phyloP scores from a whole-genome alignment of 2,329 filamentous ascomycete species.

The Aspergillus eucalypticola region DNA sequence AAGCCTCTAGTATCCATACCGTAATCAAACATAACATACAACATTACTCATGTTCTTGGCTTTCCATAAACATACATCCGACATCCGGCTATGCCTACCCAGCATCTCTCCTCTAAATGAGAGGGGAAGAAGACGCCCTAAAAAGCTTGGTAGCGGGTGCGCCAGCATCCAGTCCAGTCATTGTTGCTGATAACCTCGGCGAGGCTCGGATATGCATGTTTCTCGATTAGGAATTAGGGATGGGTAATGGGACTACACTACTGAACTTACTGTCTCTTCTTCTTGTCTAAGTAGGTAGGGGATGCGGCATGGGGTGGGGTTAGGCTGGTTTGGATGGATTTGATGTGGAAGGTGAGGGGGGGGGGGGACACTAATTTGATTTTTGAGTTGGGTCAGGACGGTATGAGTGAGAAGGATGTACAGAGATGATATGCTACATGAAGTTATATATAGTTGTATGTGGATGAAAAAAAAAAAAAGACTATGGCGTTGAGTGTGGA shows the following conservation, averaged over 20 bases:
- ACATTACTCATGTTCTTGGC: no score
- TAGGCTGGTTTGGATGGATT: not conserved
- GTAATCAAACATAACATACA: not conserved
- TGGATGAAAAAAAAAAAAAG: no score
- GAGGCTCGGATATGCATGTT: constrained; percentile 14
- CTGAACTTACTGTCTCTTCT: no score
- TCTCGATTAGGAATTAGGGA: constrained; percentile 13
- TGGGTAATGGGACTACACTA: not conserved
- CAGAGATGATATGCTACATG: no score
- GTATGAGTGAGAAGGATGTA: rapidly evolving
- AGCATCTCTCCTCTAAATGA: no score
- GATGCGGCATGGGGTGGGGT: no score
- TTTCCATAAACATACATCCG: not conserved
- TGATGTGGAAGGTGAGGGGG: not conserved
- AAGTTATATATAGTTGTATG: no score
- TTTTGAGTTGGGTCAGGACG: not conserved
- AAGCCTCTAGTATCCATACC: no score
- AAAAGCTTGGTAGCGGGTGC: constrained; percentile 22
- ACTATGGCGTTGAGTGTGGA: no score
- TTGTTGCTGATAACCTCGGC: not conserved
- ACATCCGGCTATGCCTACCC: no score
- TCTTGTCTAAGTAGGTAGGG: no score
- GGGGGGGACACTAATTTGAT: not conserved
- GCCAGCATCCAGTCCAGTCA: constrained; percentile 12
- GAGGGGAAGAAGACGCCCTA: not conserved